Base-by-base conservation (phyloP, 1,139 yeast genomes). In the Yamadazyma spencermartinsiae region DNA sequence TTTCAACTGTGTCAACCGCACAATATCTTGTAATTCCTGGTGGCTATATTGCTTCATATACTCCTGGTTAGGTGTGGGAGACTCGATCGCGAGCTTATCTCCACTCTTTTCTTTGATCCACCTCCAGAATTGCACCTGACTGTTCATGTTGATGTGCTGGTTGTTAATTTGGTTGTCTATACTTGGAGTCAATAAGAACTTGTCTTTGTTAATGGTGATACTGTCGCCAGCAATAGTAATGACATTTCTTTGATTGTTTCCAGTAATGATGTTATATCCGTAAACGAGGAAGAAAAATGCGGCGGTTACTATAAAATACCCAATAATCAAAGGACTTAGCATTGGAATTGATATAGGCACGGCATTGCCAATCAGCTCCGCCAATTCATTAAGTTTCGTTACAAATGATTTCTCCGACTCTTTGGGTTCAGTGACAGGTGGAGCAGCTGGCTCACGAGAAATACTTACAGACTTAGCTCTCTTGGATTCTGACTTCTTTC, bases 71-170 rank as follows among this genome's bases (percentile, higher is more conserved):
- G 27, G 35, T 3, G 20, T 28, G 5, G 20, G 16, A 15, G n/a
- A 20, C 10, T 28, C 25, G 6, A 34, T 38, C 8, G 35, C 43
- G n/a, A 59, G 37, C 27, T 51, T 47, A 24, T 58, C 52, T 4
- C 55, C 61, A 35, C 72, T 72, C 37, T 86, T 72, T 33, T 75
- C 76, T 39, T 80, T 78, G 32, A 88, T 73, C 96, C 96, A 89
- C 36, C 79, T 74, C 96, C 96, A 89, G 40, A 89, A 60, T 30
- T 76, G 74, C 28, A 74, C 72, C 58, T 88, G 95, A 42, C 81
- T 77, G 40, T 73, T 68, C 45, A 69, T 50, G 37, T 61, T 53
- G 37, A 59, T 47, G 31, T 58, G 50, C 11, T 56, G 58, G 42
- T 66, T 63, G 36, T 63, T 59, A 38, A 75, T 56, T 16, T 61